phyloP scores from a whole-genome alignment of 2,329 filamentous ascomycete species.

The Alternaria ventricosa region DNA sequence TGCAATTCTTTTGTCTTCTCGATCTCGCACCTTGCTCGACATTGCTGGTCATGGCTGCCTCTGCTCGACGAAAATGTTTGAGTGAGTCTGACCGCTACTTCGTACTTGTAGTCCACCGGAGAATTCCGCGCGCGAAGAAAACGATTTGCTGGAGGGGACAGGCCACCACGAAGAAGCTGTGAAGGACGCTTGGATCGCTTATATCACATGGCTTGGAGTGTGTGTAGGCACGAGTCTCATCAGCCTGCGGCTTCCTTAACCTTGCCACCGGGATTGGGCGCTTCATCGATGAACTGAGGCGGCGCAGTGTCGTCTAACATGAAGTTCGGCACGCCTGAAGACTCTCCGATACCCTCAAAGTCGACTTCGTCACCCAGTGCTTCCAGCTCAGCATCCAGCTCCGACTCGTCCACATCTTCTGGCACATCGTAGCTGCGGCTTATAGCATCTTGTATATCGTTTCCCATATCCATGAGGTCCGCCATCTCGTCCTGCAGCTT shows the following conservation, averaged over 20 bases:
- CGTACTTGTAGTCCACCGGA: too few relatives aligned
- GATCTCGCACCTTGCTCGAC: too few relatives aligned
- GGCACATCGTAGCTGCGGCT: conserved; percentile 91
- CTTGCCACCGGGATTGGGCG: conserved; percentile 70
- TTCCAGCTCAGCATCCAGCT: conserved; percentile 95
- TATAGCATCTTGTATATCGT: conserved; percentile 97
- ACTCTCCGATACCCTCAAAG: conserved; percentile 71
- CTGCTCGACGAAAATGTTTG: too few relatives aligned
- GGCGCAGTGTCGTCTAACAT: conserved; percentile 86
- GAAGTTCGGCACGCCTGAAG: conserved; percentile 77
- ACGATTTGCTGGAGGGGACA: too few relatives aligned
- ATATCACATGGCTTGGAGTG: neutral
- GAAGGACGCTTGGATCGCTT: neutral
- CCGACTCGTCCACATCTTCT: conserved; percentile 95
- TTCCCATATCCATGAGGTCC: conserved; percentile 94
- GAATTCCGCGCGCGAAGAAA: too few relatives aligned
- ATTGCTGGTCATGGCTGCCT: too few relatives aligned
- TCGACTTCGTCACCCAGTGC: conserved; percentile 94
- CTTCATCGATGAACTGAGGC: conserved; percentile 89
- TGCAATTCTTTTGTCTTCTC: too few relatives aligned
- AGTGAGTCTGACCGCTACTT: too few relatives aligned
- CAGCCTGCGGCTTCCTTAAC: conserved; percentile 79
- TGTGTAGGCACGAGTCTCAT: conserved; percentile 21
- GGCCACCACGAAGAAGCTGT: neutral
- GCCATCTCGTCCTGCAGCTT: conserved; percentile 98